Evolutionary conservation across 2,329 filamentous ascomycete species (phyloP), one percentile per base, ranked within the genome.

Genomic region (Alternaria dauci): DNA sequence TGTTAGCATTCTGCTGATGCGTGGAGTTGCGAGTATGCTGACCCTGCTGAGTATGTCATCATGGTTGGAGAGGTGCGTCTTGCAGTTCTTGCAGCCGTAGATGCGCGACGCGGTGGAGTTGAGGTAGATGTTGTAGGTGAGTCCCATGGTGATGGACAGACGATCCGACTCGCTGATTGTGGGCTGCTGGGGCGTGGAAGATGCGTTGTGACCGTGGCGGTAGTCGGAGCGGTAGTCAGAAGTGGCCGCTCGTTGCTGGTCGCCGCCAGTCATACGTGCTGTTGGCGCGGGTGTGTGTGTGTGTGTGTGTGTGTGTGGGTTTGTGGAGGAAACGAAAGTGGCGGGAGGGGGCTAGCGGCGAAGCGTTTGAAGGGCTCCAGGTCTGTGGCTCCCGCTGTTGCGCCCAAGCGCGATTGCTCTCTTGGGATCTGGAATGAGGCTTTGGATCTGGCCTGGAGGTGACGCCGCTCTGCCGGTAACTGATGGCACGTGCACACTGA

Each of bases 41-140:
- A 98, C 94, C 73, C 93, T 86, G 75, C 93, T 97, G 67, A 98
- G 93, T 68, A 99, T 97, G 75, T 97, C 93, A 71, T 98, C 93
- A 72, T 96, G 93, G 78, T 97, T 95, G 32, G 94, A 91, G 18
- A 99, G 88, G 77, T 99, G 95, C 8, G 95, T 92, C 80, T 97
- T 97, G 88, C 95, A 99, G 73, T 87, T 87, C 83, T 94, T 94
- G 87, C 78, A 97, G 68, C 92, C 93, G 79, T 95, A 96, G 76
- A 97, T 94, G 81, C 92, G 92, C 80, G 85, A 87, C 76, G 91
- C 91, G 79, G 89, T 92, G 67, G 97, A 91, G 79, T 89, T 92
- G 67, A 97, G 89, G 79, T 97, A 97, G 62, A 91, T 89, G 81
- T 97, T 97, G 84, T 97, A 97, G 61, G 89, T 85, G 71, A 97